Conservation (phyloP, 148 eudicot genomes). For the Cornus controversa region DNA sequence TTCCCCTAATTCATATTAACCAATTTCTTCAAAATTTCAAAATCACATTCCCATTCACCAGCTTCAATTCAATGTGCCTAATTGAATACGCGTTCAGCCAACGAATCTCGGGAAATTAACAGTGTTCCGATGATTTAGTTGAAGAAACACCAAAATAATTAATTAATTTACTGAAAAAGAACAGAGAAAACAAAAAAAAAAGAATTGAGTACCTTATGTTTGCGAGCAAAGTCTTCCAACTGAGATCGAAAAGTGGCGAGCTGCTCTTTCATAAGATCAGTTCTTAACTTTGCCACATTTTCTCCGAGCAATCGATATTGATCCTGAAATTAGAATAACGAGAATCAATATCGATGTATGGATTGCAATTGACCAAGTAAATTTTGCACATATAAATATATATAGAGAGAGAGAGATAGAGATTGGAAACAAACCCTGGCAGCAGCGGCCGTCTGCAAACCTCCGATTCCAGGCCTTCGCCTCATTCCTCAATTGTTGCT, state of each 20-base stretch:
- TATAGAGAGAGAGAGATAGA: constrained; percentile 1
- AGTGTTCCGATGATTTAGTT: neutral
- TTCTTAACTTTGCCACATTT: constrained; percentile 88
- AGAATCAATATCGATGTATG: neutral
- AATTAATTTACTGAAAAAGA: neutral
- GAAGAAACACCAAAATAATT: neutral
- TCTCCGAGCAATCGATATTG: constrained; percentile 80
- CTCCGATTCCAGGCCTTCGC: constrained; percentile 99
- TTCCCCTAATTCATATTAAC: neutral
- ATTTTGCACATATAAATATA: neutral
- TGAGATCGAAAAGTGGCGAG: constrained; percentile 86
- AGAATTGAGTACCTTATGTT: constrained; percentile 67
- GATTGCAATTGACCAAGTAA: neutral
- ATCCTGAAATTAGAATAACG: constrained; percentile 40
- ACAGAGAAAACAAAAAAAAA: neutral
- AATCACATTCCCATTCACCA: neutral
- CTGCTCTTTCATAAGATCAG: constrained; percentile 96
- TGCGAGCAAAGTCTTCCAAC: constrained; percentile 94
- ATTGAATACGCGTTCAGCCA: neutral
- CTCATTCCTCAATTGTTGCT: constrained; percentile 43
- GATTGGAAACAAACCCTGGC: constrained; percentile 48
- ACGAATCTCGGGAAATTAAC: neutral
- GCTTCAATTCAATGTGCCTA: neutral
- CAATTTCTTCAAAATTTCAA: neutral
- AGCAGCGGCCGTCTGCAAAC: constrained; percentile 79